Evolutionary conservation across 306 rosid genomes (phyloP).

Genomic region (Prinsepia uniflora): DNA sequence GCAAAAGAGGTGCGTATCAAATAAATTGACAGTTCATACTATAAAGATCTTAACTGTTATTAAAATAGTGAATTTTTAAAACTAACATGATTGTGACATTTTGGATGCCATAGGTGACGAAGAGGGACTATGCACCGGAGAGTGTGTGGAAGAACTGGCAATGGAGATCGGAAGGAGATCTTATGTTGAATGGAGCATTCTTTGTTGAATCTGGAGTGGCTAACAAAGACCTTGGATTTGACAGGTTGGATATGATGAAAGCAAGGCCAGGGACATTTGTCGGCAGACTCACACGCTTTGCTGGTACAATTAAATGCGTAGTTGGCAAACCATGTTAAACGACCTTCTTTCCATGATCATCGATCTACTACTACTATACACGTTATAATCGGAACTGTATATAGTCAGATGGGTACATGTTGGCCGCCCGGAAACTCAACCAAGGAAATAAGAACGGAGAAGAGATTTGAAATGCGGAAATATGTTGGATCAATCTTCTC

Average conservation of each 20-base stretch:
- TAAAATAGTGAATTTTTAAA: background rate
- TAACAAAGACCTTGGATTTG: background rate
- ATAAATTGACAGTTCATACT: too few relatives aligned
- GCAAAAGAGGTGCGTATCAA: conserved; percentile 28
- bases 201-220: conserved; percentile 41
- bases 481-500: background rate
- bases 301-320: conserved; percentile 42
- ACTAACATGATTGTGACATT: background rate
- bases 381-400: too few relatives aligned
- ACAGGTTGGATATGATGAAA: conserved; percentile 26
- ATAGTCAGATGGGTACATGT: background rate
- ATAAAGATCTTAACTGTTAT: too few relatives aligned
- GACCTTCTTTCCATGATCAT: too few relatives aligned
- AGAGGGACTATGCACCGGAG: conserved; percentile 28
- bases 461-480: background rate
- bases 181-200: conserved; percentile 49
- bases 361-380: too few relatives aligned
- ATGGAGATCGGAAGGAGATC: conserved; percentile 58
- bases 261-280: conserved; percentile 48
- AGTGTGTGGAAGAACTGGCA: conserved; percentile 47
- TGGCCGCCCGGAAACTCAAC: background rate
- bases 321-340: conserved; percentile 17
- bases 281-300: conserved; percentile 34
- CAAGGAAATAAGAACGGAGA: background rate
- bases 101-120: conserved; percentile 33